Conservation (phyloP, 2,329 filamentous ascomycete species). For the Penicillium sp. region DNA sequence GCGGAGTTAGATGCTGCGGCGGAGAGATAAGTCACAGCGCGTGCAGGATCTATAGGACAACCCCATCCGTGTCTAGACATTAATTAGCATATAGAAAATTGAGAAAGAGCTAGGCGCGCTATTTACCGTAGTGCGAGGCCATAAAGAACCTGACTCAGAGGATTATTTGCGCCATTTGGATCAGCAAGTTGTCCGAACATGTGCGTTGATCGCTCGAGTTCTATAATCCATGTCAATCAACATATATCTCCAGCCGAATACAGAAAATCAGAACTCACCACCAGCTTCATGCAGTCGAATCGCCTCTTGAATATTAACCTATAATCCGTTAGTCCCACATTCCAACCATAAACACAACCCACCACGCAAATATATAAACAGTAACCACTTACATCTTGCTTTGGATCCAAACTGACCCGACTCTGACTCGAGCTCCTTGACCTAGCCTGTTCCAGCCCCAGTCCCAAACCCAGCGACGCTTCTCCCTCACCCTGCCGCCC, state of each 20-base stretch:
- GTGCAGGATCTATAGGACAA: constrained; percentile 67
- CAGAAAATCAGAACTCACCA: constrained; percentile 37
- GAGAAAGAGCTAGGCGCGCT: not conserved
- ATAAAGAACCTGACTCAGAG: constrained; percentile 92
- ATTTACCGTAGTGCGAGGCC: constrained; percentile 78
- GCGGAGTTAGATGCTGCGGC: constrained; percentile 89
- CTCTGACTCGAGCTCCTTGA: constrained; percentile 38
- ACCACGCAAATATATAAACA: not conserved
- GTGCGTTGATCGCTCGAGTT: constrained; percentile 74
- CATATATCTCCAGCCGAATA: not conserved
- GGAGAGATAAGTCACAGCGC: constrained; percentile 80
- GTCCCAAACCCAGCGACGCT: not conserved
- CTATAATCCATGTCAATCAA: constrained; percentile 31
- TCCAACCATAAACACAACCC: not conserved
- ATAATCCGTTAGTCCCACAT: constrained; percentile 5
- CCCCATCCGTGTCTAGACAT: constrained; percentile 83
- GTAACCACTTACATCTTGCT: constrained; percentile 38
- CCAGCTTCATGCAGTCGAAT: constrained; percentile 89
- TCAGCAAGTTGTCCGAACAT: constrained; percentile 85
- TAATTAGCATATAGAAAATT: constrained; percentile 16
- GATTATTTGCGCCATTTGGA: constrained; percentile 81
- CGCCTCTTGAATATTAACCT: constrained; percentile 81
- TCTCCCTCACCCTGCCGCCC: constrained; percentile 3
- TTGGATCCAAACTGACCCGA: constrained; percentile 28
- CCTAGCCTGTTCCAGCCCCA: constrained; percentile 10